A percentile compares a stretch with the other conserved stretches of the same genome.
Evolutionary conservation across 78 protist species (phyloP).

Genomic region (Creolimax fragrantissima): DNA sequence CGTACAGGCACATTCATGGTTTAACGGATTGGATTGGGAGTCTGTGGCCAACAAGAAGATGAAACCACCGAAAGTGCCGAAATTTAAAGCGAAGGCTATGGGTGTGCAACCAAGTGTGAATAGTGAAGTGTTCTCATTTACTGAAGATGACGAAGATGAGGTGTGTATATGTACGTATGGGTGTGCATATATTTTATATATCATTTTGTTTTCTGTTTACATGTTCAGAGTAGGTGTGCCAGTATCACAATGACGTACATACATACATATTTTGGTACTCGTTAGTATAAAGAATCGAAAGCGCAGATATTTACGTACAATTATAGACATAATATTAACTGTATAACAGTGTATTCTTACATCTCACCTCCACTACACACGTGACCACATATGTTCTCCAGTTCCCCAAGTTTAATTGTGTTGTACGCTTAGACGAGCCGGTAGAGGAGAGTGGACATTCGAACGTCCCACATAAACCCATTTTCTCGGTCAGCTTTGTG

Average conservation of each 20-base stretch:
- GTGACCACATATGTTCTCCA: no score
- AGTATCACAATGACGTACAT: no score
- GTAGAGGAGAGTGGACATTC: neutral
- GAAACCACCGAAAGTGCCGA: neutral
- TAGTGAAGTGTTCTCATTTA: neutral
- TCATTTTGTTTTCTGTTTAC: no score
- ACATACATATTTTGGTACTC: no score
- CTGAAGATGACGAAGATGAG: neutral
- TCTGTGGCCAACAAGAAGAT: neutral
- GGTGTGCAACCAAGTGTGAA: neutral
- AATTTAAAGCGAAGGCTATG: neutral
- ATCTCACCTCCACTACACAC: no score
- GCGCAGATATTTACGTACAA: no score
- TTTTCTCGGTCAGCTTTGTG: neutral
- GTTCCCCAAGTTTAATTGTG: neutral
- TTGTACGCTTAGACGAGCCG: neutral
- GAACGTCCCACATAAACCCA: no score
- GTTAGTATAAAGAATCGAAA: no score
- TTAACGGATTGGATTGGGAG: neutral
- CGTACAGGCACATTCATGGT: neutral
- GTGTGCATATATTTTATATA: no score
- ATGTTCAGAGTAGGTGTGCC: no score
- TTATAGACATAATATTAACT: no score
- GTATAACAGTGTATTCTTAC: no score
- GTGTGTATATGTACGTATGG: neutral